Conservation (phyloP, 202 grass and related monocot species). For the Panicum hallii region DNA sequence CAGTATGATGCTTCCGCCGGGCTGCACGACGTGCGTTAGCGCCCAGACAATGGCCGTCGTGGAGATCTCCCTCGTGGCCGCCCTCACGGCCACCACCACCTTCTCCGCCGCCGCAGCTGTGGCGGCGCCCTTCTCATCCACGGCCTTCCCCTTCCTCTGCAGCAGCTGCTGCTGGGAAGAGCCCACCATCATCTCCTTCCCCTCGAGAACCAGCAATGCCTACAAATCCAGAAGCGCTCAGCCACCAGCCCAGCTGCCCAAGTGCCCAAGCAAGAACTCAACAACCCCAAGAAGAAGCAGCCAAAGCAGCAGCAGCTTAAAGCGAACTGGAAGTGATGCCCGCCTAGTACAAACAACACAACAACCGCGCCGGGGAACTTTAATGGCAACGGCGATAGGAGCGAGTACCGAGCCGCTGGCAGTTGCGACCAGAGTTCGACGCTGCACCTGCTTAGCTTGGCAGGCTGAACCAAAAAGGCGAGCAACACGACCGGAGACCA, state of each 20-base stretch:
- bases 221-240: slow-evolving; percentile 51
- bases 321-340: slow-evolving; percentile 35
- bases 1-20: slow-evolving; percentile 82
- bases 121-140: slow-evolving; percentile 52
- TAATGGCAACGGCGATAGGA: slow-evolving; percentile 52
- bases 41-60: slow-evolving; percentile 94
- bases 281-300: slow-evolving; percentile 43
- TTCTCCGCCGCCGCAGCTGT: slow-evolving; percentile 52
- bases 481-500: slow-evolving; percentile 34
- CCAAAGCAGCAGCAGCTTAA: slow-evolving; percentile 27
- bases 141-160: slow-evolving; percentile 75
- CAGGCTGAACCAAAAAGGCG: slow-evolving; percentile 51
- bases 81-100: slow-evolving; percentile 87
- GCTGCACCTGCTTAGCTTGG: slow-evolving; percentile 40
- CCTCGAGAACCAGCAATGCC: slow-evolving; percentile 38
- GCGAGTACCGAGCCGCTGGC: slow-evolving; percentile 50
- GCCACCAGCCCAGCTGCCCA: slow-evolving; percentile 6
- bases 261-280: slow-evolving; percentile 26
- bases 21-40: slow-evolving; percentile 90
- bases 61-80: slow-evolving; percentile 84
- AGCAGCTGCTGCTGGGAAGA: slow-evolving; percentile 67
- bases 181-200: slow-evolving; percentile 46
- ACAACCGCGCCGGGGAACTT: slow-evolving; percentile 47
- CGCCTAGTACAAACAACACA: slow-evolving; percentile 59
- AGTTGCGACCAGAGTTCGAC: slow-evolving; percentile 51